Evolutionary conservation across 1,284 basidiomycete genomes (phyloP).

Genomic region (Golubevia sp.): DNA sequence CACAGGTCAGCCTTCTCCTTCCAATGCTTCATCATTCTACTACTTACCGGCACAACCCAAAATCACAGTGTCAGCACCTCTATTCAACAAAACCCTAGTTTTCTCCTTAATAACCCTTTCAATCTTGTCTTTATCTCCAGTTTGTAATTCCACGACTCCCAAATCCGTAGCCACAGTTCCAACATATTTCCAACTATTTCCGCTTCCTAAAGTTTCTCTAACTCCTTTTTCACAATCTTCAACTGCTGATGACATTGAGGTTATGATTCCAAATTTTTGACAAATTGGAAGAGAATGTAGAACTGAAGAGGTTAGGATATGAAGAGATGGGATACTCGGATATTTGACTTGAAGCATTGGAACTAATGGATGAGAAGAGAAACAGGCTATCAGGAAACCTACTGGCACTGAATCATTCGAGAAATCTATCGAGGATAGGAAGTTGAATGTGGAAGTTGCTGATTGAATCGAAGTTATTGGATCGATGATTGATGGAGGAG

Average conservation of each 20-base stretch:
- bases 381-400: conserved; percentile 33
- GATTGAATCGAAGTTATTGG: conserved; percentile 19
- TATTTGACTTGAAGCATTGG: conserved; percentile 17
- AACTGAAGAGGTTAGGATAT: conserved; percentile 34
- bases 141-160: conserved; percentile 33
- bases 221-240: too few species aligned
- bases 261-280: conserved; percentile 30
- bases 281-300: conserved; percentile 14
- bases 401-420: conserved; percentile 2
- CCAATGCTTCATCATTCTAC: too few species aligned
- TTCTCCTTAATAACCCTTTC: conserved; percentile 16
- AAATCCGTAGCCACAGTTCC: conserved; percentile 28
- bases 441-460: conserved; percentile 18
- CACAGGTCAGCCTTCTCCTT: too few species aligned
- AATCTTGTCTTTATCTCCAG: conserved; percentile 16
- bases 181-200: conserved; percentile 10
- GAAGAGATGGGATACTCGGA: conserved; percentile 17
- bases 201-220: too few species aligned
- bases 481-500: conserved; percentile 28
- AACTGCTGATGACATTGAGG: conserved; percentile 9
- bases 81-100: conserved; percentile 13
- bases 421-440: neutral
- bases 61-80: conserved; percentile 37
- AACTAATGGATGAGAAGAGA: conserved; percentile 37
- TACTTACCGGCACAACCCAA: conserved; percentile 33